Evolutionary conservation across 2,329 filamentous ascomycete genomes (phyloP).

Genomic region (Claviceps sorghi): DNA sequence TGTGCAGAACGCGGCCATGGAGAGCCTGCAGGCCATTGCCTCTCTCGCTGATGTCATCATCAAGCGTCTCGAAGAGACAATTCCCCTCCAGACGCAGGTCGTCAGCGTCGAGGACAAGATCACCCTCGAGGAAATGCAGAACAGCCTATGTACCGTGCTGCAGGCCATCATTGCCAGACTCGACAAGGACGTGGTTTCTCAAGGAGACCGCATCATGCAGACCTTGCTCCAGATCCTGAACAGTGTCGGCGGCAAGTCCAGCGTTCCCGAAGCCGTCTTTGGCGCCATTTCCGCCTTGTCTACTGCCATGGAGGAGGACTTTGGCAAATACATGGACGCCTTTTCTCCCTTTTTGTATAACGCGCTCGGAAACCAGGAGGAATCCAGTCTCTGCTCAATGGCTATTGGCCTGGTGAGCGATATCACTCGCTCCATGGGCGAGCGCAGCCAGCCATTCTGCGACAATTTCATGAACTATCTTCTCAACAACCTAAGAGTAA

Average conservation of each 20-base stretch:
- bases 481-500: slow-evolving; percentile 73
- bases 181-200: slow-evolving; percentile 78
- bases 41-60: slow-evolving; percentile 77
- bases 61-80: slow-evolving; percentile 77
- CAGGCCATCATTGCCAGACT: slow-evolving; percentile 83
- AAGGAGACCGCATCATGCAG: slow-evolving; percentile 89
- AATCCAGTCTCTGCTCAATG: slow-evolving; percentile 87
- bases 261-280: slow-evolving; percentile 87
- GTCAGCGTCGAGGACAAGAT: slow-evolving; percentile 95
- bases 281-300: slow-evolving; percentile 84
- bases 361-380: slow-evolving; percentile 88
- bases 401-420: slow-evolving; percentile 95
- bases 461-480: slow-evolving; percentile 98
- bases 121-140: slow-evolving; percentile 94
- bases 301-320: slow-evolving; percentile 81
- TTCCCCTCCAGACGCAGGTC: slow-evolving; percentile 80
- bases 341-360: slow-evolving; percentile 89
- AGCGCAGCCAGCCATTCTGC: slow-evolving; percentile 86
- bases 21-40: slow-evolving; percentile 68
- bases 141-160: slow-evolving; percentile 79
- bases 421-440: slow-evolving; percentile 80
- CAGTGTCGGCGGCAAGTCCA: slow-evolving; percentile 70
- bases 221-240: slow-evolving; percentile 67
- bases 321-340: slow-evolving; percentile 93
- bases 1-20: slow-evolving; percentile 75